Evolutionary conservation across 2,329 filamentous ascomycete species (phyloP), one percentile per base, ranked within the genome.

Genomic region (Cytospora leucostoma): DNA sequence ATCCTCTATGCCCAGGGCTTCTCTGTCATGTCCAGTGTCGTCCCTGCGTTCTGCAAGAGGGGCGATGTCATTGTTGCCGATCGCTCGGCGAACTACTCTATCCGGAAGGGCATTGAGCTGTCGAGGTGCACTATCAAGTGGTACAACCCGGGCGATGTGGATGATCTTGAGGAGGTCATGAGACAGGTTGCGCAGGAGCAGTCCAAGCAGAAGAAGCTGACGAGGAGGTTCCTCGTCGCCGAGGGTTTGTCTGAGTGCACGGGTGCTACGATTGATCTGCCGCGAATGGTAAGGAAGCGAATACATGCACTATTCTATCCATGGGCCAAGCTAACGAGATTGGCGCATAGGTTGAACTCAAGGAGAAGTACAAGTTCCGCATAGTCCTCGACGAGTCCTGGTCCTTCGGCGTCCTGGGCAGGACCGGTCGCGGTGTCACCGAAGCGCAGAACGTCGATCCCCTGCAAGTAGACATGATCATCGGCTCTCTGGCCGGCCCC

Each of bases 1-100:
- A 98, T 99, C 69, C 88, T 99, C 65, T 99, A 99, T 73, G 91
- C 95, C 0, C 95, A 99, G 74, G 89, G 93, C 4, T 98, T 99
- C 74, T 96, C 92, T 33, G 97, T 95, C 49, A 96, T 98, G 65
- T 93, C 91, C n/a, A 94, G 91, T 74, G 93, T 98, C 27, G 97
- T 99, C 66, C 96, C 95, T 0, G 90, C 93, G 1, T 99, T 99
- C 74, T 96, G 91, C 74, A 99, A 99, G 81, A 87, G 95, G 71
- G 95, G 95, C 57, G 95, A 99, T 75, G 91, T 98, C 72, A 98
- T 99, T 70, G 92, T 99, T 60, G 95, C 93, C 50, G 95, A 99
- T 78, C 90, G 90, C 69, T 92, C 92, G 40, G 90, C 95, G 74
- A 98, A 97, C 75, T 98, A 91, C 79, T 88, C 94, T 12, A 94